Conservation (phyloP, 1,139 yeast species). For the Blastobotrys illinoisensis region DNA sequence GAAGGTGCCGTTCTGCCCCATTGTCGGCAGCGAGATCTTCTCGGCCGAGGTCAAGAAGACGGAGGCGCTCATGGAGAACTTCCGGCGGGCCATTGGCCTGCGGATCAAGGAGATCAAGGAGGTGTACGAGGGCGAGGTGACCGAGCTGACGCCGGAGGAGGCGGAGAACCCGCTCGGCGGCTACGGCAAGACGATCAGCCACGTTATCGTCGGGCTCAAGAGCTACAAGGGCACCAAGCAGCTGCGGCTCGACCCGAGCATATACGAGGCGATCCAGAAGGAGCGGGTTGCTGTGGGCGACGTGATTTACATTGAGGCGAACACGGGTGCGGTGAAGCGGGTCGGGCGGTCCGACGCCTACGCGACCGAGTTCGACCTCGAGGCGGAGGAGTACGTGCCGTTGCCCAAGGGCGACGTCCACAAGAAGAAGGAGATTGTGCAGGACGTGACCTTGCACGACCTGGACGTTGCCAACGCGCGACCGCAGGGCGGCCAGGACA, state of each 20-base stretch:
- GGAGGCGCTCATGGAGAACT: slow-evolving; percentile 94
- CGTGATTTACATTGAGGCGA: slow-evolving; percentile 93
- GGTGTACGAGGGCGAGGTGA: slow-evolving; percentile 97
- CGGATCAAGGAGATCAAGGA: slow-evolving; percentile 96
- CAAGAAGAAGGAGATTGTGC: slow-evolving; percentile 96
- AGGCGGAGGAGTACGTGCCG: slow-evolving; percentile 98
- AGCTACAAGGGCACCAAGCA: slow-evolving; percentile 95
- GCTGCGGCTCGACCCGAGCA: slow-evolving; percentile 87
- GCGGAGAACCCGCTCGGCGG: slow-evolving; percentile 97
- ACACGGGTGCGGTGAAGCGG: slow-evolving; percentile 95
- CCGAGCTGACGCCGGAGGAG: slow-evolving; percentile 94
- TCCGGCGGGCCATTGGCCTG: slow-evolving; percentile 92
- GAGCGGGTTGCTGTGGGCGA: slow-evolving; percentile 94
- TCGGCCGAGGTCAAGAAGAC: slow-evolving; percentile 98
- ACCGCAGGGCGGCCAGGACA: slow-evolving; percentile 99
- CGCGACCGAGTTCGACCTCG: slow-evolving; percentile 96
- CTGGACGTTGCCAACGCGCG: slow-evolving; percentile 93
- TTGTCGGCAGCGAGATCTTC: slow-evolving; percentile 90
- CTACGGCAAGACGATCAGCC: slow-evolving; percentile 92
- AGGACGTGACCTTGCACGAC: slow-evolving; percentile 94
- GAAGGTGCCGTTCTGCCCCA: slow-evolving; percentile 96
- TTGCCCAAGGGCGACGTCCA: slow-evolving; percentile 98
- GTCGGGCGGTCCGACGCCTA: slow-evolving; percentile 98
- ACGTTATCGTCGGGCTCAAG: slow-evolving; percentile 89
- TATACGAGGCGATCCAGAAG: slow-evolving; percentile 92